phyloP scores from a whole-genome alignment of 495 filamentous ascomycete species.

The Jackrogersella multiformis region DNA sequence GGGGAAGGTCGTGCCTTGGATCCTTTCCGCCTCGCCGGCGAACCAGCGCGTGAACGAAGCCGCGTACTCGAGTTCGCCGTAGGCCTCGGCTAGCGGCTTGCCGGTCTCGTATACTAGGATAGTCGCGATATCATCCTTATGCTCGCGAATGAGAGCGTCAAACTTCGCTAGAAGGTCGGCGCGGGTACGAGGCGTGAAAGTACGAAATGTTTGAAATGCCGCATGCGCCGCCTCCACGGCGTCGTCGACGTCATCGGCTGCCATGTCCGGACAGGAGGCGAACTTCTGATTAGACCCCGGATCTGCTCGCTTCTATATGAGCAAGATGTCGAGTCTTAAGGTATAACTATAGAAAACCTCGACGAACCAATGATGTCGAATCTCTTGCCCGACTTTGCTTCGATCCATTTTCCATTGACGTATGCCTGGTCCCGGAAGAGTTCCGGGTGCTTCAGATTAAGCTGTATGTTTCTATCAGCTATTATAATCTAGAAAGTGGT shows the following conservation, averaged over 20 bases:
- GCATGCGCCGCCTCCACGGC: conserved; percentile 67
- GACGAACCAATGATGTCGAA: conserved; percentile 72
- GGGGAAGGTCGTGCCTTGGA: conserved; percentile 67
- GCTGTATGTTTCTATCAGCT: conserved; percentile 20
- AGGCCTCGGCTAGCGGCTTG: conserved; percentile 68
- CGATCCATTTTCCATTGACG: conserved; percentile 69
- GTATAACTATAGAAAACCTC: background rate
- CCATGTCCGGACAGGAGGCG: conserved; percentile 70
- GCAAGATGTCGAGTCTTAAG: background rate
- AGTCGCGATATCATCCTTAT: conserved; percentile 64
- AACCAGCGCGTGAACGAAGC: conserved; percentile 72
- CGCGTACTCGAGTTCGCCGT: conserved; percentile 69
- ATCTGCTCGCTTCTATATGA: conserved; percentile 49
- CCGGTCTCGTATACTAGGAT: conserved; percentile 71
- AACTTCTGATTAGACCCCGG: conserved; percentile 72
- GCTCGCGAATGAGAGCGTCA: conserved; percentile 61
- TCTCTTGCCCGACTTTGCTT: conserved; percentile 67
- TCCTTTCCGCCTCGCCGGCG: conserved; percentile 73
- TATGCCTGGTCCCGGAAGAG: conserved; percentile 69
- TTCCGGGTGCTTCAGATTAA: conserved; percentile 65
- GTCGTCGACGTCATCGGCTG: conserved; percentile 66
- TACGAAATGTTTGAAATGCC: conserved; percentile 70
- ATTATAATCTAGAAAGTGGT: no score
- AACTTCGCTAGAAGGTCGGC: conserved; percentile 71
- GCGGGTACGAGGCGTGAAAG: conserved; percentile 66